phyloP scores from a whole-genome alignment of 176 grass and related monocot genomes.

The Oryza rufipogon region DNA sequence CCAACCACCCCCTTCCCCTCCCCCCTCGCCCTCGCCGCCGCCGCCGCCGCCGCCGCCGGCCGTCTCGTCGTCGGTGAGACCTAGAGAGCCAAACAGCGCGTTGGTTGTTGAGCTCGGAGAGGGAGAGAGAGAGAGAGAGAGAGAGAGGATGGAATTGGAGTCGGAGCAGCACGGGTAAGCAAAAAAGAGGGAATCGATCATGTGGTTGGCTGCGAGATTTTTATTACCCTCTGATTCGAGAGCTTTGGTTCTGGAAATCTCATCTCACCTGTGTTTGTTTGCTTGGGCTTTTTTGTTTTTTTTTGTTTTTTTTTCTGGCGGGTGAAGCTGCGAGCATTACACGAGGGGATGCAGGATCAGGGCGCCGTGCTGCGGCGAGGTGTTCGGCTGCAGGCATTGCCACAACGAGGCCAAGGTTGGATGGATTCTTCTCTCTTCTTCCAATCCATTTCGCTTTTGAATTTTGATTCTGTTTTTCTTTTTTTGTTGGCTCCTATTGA shows the following conservation, averaged over 20 bases:
- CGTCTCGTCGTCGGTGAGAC: background rate
- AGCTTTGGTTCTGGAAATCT: background rate
- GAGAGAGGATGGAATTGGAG: constrained; percentile 34
- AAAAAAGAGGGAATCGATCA: background rate
- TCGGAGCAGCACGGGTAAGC: constrained; percentile 52
- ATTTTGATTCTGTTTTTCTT: no score
- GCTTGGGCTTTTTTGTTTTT: background rate
- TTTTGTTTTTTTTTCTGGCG: background rate
- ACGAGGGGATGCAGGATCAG: constrained; percentile 67
- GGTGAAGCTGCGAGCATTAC: constrained; percentile 73
- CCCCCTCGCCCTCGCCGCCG: no score
- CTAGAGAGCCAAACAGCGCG: background rate
- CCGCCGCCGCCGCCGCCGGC: no score
- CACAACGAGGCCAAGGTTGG: constrained; percentile 80
- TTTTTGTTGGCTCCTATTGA: background rate
- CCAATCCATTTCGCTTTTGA: no score
- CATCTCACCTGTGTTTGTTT: background rate
- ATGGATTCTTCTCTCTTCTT: background rate
- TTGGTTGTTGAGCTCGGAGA: background rate
- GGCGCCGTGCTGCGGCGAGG: constrained; percentile 78
- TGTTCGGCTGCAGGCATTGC: constrained; percentile 90
- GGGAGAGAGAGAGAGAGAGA: background rate
- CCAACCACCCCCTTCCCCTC: no score
- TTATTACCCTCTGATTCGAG: background rate
- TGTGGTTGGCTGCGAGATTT: background rate